These are phyloP conservation scores for Coniochaeta prunicola DNA, from an alignment of 2,329 filamentous ascomycete genomes.

Conservation along the genomic window DNA sequence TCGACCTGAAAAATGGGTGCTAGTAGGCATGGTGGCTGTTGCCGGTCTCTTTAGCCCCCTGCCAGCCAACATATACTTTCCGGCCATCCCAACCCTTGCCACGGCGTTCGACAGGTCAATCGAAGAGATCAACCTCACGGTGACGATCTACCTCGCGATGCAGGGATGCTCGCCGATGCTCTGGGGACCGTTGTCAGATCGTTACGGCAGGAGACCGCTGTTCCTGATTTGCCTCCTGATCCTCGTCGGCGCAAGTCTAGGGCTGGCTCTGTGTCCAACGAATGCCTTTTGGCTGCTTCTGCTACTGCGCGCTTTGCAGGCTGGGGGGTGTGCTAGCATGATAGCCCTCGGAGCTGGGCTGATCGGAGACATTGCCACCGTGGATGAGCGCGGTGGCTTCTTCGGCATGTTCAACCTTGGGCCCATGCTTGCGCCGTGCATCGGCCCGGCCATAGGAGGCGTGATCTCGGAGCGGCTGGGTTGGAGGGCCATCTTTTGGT, in stretches of 20 bases:
- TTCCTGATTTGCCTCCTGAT: conserved; percentile 22
- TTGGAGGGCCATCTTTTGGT: conserved; percentile 47
- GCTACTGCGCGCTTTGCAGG: conserved; percentile 21
- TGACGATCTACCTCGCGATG: conserved; percentile 23
- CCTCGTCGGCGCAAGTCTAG: conserved; percentile 22
- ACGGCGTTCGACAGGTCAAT: conserved; percentile 19
- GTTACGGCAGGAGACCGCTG: conserved; percentile 21
- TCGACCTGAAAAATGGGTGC: conserved; percentile 17
- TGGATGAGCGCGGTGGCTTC: conserved; percentile 23
- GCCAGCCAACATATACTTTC: conserved; percentile 27
- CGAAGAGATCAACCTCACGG: conserved; percentile 22
- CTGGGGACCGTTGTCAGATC: conserved; percentile 26
- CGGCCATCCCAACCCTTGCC: conserved; percentile 20
- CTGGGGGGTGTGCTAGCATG: conserved; percentile 24
- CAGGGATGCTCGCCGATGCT: conserved; percentile 25
- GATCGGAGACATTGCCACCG: conserved; percentile 23
- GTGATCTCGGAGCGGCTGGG: conserved; percentile 36
- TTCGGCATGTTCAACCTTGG: conserved; percentile 26
- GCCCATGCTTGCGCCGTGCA: conserved; percentile 33
- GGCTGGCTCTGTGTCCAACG: conserved; percentile 23
- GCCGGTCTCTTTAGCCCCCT: conserved; percentile 22
- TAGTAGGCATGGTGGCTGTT: conserved; percentile 17
- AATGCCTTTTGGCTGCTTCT: conserved; percentile 23
- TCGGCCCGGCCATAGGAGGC: conserved; percentile 45
- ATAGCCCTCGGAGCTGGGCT: conserved; percentile 25